Evolutionary conservation across 257 asterid species (phyloP), one percentile per base, ranked within the genome.

Genomic region (Solanum sejunctum): DNA sequence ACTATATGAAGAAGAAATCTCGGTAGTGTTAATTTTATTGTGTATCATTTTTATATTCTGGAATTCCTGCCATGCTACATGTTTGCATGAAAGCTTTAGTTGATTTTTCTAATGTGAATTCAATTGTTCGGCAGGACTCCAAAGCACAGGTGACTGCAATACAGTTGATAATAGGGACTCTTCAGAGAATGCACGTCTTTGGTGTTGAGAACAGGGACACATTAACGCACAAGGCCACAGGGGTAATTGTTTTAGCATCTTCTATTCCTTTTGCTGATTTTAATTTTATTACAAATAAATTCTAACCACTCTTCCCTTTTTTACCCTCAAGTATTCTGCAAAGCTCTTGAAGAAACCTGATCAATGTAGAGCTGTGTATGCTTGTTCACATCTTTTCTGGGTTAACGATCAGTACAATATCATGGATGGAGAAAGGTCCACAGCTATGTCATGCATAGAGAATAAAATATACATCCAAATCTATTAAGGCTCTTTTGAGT

Each of bases 371-470:
- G 99, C 99, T 83, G 99, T 97, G 73, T 95, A 97, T 85, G 97
- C 99, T 85, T 97, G 99, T 89, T 92, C 99, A 18, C 99, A 97
- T 87, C 95, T 97, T 87, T 97, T 97, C 90, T 97, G 99, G 99
- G 94, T 91, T 70, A 98, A 97, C 45, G 98, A 97, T 84, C 97
- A 97, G 36, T 97, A 97, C 64, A 89, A 78, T 63, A 89, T 97
- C 89, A 91, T 90, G 89, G 99, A 95, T 80, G 99, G 98, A 79
- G 99, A 97, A 87, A 95, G 99, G 99, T 97, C 85, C 36, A 88
- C 81, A 54, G 15, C 67, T 49, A 66, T 80, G 3, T 61, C 82
- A 15, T 51, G 47, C 17, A 55, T 77, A 15, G 63, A 45, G 63
- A 63, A 49, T 23, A 16, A 52, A 72, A 26, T 78, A 51, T 51